Conservation (phyloP, 139 green algal species). For the Klebsormidium nitens region DNA sequence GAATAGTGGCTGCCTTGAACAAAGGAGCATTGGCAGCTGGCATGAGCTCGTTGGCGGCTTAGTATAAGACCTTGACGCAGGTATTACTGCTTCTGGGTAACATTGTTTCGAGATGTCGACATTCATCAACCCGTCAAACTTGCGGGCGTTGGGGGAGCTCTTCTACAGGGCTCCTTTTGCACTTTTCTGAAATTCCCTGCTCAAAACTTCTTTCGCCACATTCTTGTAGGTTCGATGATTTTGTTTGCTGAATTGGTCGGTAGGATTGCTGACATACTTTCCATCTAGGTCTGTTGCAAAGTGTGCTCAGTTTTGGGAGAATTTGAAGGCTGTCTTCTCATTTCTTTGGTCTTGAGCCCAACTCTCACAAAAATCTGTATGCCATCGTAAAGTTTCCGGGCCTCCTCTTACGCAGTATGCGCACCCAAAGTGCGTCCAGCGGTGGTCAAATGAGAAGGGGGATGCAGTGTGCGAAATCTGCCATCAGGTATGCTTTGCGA, state of each 20-base stretch:
- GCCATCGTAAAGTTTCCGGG: neutral
- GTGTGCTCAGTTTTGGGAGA: neutral
- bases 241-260: neutral
- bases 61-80: too few relatives aligned
- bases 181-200: too few relatives aligned
- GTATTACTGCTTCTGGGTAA: too few relatives aligned
- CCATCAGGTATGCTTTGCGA: slow-evolving; percentile 16
- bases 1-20: neutral
- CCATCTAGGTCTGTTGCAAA: neutral
- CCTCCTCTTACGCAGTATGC: slow-evolving; percentile 12
- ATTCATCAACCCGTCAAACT: too few relatives aligned
- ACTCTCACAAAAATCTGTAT: slow-evolving; percentile 1
- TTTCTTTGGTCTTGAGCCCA: neutral
- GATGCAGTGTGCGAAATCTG: slow-evolving; percentile 22
- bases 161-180: too few relatives aligned
- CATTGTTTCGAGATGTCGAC: too few relatives aligned
- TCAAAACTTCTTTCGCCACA: too few relatives aligned
- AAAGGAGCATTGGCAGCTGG: too few relatives aligned
- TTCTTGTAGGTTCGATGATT: neutral
- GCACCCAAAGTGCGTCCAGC: slow-evolving; percentile 25
- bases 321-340: neutral
- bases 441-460: slow-evolving; percentile 26
- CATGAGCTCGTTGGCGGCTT: too few relatives aligned
- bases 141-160: too few relatives aligned
- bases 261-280: neutral